Base-by-base conservation (phyloP, 2,329 filamentous ascomycete species). In the Acrocalymma vagum region DNA sequence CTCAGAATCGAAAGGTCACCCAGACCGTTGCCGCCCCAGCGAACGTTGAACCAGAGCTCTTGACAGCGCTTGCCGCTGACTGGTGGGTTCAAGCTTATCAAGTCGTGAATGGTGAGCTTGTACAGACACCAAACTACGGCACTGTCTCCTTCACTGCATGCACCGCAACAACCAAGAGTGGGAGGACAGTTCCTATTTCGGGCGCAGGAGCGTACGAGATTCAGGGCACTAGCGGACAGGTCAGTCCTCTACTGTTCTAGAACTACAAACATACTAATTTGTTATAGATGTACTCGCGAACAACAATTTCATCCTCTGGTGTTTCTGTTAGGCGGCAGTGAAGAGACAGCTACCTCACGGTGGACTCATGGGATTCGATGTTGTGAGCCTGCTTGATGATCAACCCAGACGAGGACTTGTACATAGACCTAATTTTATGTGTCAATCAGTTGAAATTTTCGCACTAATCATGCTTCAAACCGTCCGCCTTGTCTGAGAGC, bases 81-180 rank as follows among this genome's bases (percentile, higher is more conserved):
- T 62, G 57, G 53, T 60, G 48, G 28, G 57, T 62, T 3, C 57
- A 61, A 38, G 58, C 42, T 7, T 59, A 62, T 26, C 57, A 62
- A 34, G 45, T 53, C 1, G 38, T 39, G 9, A 39, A 48, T 9
- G 58, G 58, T 2, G 49, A 61, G 24, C 46, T 62, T 11, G 48
- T 62, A 7, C 31, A 45, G 17, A 50, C 48, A 8, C 58, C 58
- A 1, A 48, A 43, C 15, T 61, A 42, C 26, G 55, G 50, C 2
- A 59, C 51, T 4, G 31, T 62, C 6, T 38, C 49, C 1, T 59
- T 62, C 17, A 60, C 55, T 5, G 50, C 38, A 7, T 42, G 44
- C 3, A 47, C 20, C 10, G 57, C 58, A 9, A 60, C 49, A 15
- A 49, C 48, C 4, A 43, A 51, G 38, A 51, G 50, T 24, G 55